A percentile compares a stretch with the other conserved stretches of the same genome.
phyloP scores from a whole-genome alignment of 73 alveolate genomes.

The Uronychia binucleata region DNA sequence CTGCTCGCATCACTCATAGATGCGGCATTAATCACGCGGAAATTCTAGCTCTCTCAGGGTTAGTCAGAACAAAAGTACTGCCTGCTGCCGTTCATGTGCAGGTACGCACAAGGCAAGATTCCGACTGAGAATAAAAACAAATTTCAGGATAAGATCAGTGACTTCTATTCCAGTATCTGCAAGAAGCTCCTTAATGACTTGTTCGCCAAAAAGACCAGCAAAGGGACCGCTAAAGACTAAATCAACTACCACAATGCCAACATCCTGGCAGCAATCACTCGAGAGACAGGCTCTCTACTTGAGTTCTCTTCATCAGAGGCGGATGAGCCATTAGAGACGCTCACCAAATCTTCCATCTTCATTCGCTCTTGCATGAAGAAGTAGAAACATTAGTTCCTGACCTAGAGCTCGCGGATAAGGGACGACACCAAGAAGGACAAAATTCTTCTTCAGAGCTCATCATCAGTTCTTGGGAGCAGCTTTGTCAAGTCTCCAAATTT shows the following conservation, averaged over 20 bases:
- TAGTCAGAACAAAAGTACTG: background rate
- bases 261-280: slow-evolving; percentile 29
- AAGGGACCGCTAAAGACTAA: background rate
- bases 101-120: slow-evolving; percentile 33
- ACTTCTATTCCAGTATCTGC: slow-evolving; percentile 19
- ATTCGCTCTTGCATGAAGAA: background rate
- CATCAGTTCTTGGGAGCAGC: too few relatives aligned
- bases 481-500: too few relatives aligned
- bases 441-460: background rate
- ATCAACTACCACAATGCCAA: slow-evolving; percentile 31
- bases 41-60: background rate
- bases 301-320: background rate
- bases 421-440: too few relatives aligned
- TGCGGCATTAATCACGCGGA: slow-evolving; percentile 12
- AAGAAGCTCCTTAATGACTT: slow-evolving; percentile 2
- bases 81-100: slow-evolving; percentile 43
- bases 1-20: slow-evolving; percentile 23
- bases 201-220: slow-evolving; percentile 1
- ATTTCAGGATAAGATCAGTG: slow-evolving; percentile 33
- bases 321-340: background rate
- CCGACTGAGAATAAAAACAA: slow-evolving; percentile 3
- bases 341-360: background rate
- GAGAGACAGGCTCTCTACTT: background rate
- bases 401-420: background rate
- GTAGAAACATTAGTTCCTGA: background rate